Conservation (phyloP, 1,284 basidiomycete genomes). For the Omphalotus olearius region DNA sequence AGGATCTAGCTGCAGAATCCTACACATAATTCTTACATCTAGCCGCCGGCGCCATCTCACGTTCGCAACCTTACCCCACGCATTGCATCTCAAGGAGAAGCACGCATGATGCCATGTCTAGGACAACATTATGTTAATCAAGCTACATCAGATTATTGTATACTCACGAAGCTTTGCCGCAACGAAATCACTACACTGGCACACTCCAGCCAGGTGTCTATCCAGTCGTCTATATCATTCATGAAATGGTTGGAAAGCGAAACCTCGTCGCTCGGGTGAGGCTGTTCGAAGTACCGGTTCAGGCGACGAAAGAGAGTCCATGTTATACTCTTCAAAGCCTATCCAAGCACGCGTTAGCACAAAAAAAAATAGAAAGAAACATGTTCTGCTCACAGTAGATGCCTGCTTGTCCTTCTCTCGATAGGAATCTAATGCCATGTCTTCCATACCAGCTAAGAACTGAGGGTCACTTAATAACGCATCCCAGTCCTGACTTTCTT, state of each 20-base stretch:
- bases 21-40: conserved; percentile 66
- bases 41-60: conserved; percentile 54
- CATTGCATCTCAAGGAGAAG: conserved; percentile 29
- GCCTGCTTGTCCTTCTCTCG: neutral
- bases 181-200: conserved; percentile 55
- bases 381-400: neutral
- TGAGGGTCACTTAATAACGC: conserved; percentile 61
- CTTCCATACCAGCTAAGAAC: conserved; percentile 42
- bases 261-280: neutral
- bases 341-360: neutral
- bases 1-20: conserved; percentile 62
- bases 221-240: conserved; percentile 45
- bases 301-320: conserved; percentile 10
- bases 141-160: neutral
- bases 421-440: conserved; percentile 3
- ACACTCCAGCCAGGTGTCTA: conserved; percentile 80
- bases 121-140: neutral
- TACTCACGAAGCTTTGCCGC: conserved; percentile 30
- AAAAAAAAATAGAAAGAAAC: neutral
- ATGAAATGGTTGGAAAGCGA: conserved; percentile 1
- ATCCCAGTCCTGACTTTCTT: conserved; percentile 72
- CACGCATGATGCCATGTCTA: conserved; percentile 60
- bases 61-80: conserved; percentile 59
- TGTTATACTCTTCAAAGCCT: conserved; percentile 1
- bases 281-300: neutral